Evolutionary conservation across 257 asterid genomes (phyloP).

Genomic region (Ilex aquifolium): DNA sequence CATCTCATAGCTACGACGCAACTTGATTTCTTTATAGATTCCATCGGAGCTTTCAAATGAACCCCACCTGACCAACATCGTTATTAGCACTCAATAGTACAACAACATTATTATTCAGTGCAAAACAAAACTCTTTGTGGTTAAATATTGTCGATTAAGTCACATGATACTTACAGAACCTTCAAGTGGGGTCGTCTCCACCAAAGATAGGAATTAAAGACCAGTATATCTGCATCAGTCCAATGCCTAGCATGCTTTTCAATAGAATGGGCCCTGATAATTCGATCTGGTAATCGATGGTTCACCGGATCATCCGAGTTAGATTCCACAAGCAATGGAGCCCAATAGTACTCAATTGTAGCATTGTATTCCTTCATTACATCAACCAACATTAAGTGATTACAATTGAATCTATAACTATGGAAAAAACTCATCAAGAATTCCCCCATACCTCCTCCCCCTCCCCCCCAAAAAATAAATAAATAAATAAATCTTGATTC

Average conservation of each 20-base stretch:
- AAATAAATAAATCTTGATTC: constrained; percentile 8
- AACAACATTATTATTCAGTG: neutral
- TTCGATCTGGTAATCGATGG: constrained; percentile 73
- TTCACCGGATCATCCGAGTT: constrained; percentile 73
- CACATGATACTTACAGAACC: constrained; percentile 47
- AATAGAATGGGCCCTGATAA: constrained; percentile 58
- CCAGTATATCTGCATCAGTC: constrained; percentile 63
- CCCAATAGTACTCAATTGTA: constrained; percentile 77
- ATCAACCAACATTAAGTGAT: neutral
- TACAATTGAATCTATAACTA: no score
- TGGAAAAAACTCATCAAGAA: no score
- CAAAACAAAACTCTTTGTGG: neutral
- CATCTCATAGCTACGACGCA: constrained; percentile 23
- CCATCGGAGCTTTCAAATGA: constrained; percentile 22
- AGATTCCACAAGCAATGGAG: constrained; percentile 86
- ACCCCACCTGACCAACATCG: constrained; percentile 22
- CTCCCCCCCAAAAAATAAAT: no score
- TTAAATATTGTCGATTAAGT: neutral
- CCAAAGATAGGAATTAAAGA: constrained; percentile 78
- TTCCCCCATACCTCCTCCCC: no score
- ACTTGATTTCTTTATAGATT: constrained; percentile 17
- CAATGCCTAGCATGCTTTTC: constrained; percentile 78
- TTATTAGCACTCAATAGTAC: neutral
- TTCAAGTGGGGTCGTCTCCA: constrained; percentile 72
- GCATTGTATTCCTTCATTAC: constrained; percentile 71